Evolutionary conservation across 2,329 filamentous ascomycete genomes (phyloP).

Genomic region (Cladophialophora carrionii): DNA sequence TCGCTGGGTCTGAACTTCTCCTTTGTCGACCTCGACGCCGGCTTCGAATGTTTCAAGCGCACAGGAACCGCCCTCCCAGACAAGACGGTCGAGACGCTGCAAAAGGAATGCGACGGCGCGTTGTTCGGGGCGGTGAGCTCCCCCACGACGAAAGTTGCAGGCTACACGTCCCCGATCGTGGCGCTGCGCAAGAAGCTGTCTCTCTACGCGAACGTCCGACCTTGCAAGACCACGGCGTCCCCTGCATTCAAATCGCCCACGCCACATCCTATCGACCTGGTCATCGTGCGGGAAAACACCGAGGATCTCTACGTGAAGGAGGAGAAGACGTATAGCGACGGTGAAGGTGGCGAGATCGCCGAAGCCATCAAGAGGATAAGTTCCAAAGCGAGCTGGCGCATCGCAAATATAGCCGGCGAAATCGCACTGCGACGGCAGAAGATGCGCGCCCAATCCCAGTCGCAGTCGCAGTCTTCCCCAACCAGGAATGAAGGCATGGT

Average conservation of each 20-base stretch:
- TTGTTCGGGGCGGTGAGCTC: constrained; percentile 96
- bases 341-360: constrained; percentile 75
- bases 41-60: constrained; percentile 89
- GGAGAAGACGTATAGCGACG: constrained; percentile 77
- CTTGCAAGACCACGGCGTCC: constrained; percentile 78
- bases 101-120: constrained; percentile 89
- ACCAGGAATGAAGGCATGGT: constrained; percentile 66
- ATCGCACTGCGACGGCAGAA: constrained; percentile 86
- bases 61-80: constrained; percentile 88
- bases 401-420: constrained; percentile 90
- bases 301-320: constrained; percentile 99
- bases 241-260: constrained; percentile 46
- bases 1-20: constrained; percentile 91
- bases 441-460: constrained; percentile 60
- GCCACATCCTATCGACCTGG: constrained; percentile 79
- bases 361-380: constrained; percentile 98
- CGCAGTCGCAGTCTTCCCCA: constrained; percentile 40
- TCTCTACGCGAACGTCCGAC: constrained; percentile 95
- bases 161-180: constrained; percentile 96
- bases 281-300: constrained; percentile 98
- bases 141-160: constrained; percentile 83
- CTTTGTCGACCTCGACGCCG: constrained; percentile 89
- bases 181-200: constrained; percentile 92
- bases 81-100: constrained; percentile 84
- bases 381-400: constrained; percentile 79